A percentile compares a stretch with the other conserved stretches of the same genome.
Evolutionary conservation across 2,329 filamentous ascomycete species (phyloP).

Genomic region (Colletotrichum lentis): DNA sequence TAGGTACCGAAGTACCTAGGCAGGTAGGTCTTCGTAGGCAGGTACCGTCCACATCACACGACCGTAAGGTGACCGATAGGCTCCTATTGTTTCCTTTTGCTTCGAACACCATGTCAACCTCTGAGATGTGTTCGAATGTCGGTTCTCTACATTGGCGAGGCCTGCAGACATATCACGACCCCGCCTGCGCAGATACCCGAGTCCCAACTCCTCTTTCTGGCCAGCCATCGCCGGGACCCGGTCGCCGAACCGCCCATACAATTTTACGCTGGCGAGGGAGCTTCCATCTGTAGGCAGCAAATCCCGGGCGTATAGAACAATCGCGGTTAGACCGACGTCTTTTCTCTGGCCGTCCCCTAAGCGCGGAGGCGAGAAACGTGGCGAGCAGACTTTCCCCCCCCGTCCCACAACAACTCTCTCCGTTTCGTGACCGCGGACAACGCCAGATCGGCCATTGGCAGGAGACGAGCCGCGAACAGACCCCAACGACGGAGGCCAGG

Average conservation of each 20-base stretch:
- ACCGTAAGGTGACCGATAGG: not conserved
- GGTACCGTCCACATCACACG: slow-evolving; percentile 1
- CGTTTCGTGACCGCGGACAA: slow-evolving; percentile 4
- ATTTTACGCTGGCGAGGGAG: not conserved
- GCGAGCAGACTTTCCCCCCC: slow-evolving; percentile 27
- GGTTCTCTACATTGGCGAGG: slow-evolving; percentile 6
- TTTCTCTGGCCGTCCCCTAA: not conserved
- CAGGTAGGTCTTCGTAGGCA: not conserved
- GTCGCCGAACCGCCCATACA: not conserved
- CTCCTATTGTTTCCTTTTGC: not conserved
- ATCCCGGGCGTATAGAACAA: slow-evolving; percentile 3
- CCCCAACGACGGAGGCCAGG: not conserved
- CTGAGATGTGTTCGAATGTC: not conserved
- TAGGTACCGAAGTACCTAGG: no score
- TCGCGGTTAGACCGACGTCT: slow-evolving; percentile 7
- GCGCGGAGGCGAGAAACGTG: slow-evolving; percentile 15
- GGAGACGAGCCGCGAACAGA: slow-evolving; percentile 25
- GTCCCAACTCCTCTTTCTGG: not conserved
- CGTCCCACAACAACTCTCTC: not conserved
- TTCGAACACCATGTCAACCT: not conserved
- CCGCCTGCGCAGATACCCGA: not conserved
- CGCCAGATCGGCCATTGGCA: slow-evolving; percentile 17
- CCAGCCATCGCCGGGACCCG: not conserved
- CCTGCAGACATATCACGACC: not conserved
- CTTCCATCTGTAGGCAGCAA: not conserved